phyloP scores from a whole-genome alignment of 768 basidiomycete species.

The Cyathus striatus region DNA sequence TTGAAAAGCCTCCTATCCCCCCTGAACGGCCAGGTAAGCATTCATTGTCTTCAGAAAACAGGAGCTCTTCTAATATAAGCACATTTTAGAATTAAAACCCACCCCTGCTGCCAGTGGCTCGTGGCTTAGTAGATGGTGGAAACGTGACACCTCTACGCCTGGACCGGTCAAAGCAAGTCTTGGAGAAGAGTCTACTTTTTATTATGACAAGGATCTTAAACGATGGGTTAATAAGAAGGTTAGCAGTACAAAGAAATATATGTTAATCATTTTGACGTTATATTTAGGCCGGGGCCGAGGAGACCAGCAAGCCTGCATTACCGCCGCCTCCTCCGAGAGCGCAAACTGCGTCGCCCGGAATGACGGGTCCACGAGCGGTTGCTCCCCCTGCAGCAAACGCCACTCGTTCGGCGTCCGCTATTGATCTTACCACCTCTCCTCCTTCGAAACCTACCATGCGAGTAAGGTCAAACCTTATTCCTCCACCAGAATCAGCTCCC shows the following conservation, averaged over 20 bases:
- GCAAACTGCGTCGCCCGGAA: slow-evolving; percentile 80
- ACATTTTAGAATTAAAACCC: slow-evolving; percentile 8
- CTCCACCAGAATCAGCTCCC: slow-evolving; percentile 43
- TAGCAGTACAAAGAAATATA: too few species aligned
- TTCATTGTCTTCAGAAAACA: neutral
- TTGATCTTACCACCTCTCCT: slow-evolving; percentile 51
- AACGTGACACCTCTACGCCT: slow-evolving; percentile 46
- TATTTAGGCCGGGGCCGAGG: slow-evolving; percentile 53
- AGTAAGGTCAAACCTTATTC: slow-evolving; percentile 61
- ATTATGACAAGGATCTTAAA: slow-evolving; percentile 92
- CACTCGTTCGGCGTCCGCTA: slow-evolving; percentile 56
- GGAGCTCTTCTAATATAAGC: neutral
- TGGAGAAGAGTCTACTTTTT: slow-evolving; percentile 86
- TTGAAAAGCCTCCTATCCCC: slow-evolving; percentile 13
- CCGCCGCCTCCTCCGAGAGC: slow-evolving; percentile 79
- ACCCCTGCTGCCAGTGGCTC: slow-evolving; percentile 38
- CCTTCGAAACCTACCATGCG: slow-evolving; percentile 47
- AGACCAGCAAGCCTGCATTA: slow-evolving; percentile 44
- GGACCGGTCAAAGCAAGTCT: slow-evolving; percentile 88
- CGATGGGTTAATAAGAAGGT: slow-evolving; percentile 97
- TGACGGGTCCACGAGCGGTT: slow-evolving; percentile 27
- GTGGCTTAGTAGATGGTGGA: slow-evolving; percentile 86
- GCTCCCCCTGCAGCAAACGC: slow-evolving; percentile 29
- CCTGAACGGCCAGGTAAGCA: slow-evolving; percentile 22
- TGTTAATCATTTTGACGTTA: slow-evolving; percentile 9